Evolutionary conservation across 371 early-diverging fungal species (phyloP).

Genomic region (Capniomyces stellatus): DNA sequence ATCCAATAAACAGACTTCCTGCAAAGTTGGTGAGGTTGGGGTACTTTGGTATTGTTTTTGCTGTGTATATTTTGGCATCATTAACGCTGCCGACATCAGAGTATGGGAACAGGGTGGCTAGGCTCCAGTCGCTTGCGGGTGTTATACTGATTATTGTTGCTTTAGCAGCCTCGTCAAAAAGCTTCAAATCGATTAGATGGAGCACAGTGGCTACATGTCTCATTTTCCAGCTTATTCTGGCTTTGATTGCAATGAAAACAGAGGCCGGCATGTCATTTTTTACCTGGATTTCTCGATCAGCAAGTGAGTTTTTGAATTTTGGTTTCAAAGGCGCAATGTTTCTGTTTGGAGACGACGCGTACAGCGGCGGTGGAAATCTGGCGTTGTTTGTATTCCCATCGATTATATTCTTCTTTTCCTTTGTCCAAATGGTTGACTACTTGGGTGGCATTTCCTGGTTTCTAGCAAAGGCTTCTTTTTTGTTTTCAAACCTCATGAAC

Average conservation of each 20-base stretch:
- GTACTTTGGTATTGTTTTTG: constrained; percentile 28
- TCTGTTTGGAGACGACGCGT: constrained; percentile 36
- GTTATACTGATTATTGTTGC: constrained; percentile 36
- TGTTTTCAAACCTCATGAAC: constrained; percentile 48
- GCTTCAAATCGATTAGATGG: constrained; percentile 48
- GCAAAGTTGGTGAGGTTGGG: constrained; percentile 5
- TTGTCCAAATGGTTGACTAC: constrained; percentile 71
- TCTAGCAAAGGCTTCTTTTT: constrained; percentile 43
- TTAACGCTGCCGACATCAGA: constrained; percentile 28
- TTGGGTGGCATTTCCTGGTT: constrained; percentile 70
- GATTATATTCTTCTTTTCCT: constrained; percentile 69
- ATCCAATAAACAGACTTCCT: constrained; percentile 9
- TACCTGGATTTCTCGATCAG: constrained; percentile 43
- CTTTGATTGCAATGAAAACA: constrained; percentile 59
- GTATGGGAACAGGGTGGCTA: constrained; percentile 38
- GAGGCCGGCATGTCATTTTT: constrained; percentile 56
- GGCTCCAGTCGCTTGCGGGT: constrained; percentile 59
- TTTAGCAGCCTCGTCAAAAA: constrained; percentile 34
- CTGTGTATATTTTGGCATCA: constrained; percentile 31
- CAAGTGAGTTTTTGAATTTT: constrained; percentile 44
- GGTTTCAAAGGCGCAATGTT: constrained; percentile 43
- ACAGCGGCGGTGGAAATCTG: constrained; percentile 27
- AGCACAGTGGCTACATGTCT: constrained; percentile 54
- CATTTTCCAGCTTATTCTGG: constrained; percentile 59
- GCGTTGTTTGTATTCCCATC: constrained; percentile 63